Base-by-base conservation (phyloP, 2,329 filamentous ascomycete genomes). In the Talaromyces sp. region DNA sequence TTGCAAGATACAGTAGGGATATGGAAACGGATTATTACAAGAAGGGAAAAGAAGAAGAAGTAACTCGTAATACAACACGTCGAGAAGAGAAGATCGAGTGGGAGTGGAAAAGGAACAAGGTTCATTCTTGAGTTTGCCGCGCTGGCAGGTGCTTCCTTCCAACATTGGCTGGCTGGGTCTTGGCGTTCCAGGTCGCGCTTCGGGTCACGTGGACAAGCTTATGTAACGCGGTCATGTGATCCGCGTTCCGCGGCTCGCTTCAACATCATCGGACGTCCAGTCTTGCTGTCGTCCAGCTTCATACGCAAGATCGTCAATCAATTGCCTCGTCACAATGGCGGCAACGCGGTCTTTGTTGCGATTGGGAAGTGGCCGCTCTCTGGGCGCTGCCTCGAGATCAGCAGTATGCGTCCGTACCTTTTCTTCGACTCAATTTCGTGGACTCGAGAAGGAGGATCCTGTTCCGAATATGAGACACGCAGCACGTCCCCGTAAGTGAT, bases 381-480 rank as follows among this genome's bases (percentile, higher is more conserved):
- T 77, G 61, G 66, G 67, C 58, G 66, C 69, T 57, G 69, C 69
- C 57, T 63, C 68, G 41, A 68, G 71, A 64, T 66, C 70, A 1
- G 63, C 70, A 57, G 69, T 66, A 65, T 66, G 66, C 58, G 60
- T 63, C 58, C 69, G 73, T 62, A 65, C 72, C 41, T 74, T 76
- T 61, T 73, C 74, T 40, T 72, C 74, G 50, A 70, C 71, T 51
- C 68, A 73, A 60, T 66, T 76, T 60, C 73, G 71, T 59, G 65
- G 65, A 60, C 72, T 77, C 61, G 73, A 76, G 69, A 82, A 73
- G 66, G 61, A 59, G 48, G 57, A 58, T 43, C 57, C 59, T 58
- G 54, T 57, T 19, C 79, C 82, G 60, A 89, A 91, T 78, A 79
- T 88, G 79, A 83, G 89, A 71, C 78, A 83, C 64, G 85, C 86